Conservation (phyloP, 2,329 filamentous ascomycete genomes). For the Neofusicoccum sp. region DNA sequence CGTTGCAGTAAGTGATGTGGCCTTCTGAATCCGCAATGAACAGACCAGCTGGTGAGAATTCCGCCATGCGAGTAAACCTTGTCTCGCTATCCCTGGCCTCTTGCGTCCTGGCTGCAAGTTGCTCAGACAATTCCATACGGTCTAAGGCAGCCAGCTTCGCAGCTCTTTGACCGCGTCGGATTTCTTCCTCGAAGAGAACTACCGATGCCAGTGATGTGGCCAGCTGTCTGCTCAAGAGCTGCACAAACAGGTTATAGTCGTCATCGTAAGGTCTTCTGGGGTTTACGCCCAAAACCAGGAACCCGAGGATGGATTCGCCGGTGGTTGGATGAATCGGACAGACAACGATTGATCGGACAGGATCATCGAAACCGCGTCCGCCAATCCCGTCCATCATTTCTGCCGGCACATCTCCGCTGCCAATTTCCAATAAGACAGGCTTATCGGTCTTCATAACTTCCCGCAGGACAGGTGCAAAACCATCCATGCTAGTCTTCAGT, state of each 20-base stretch:
- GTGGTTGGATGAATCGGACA: conserved; percentile 80
- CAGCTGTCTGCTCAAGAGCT: conserved; percentile 72
- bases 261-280: conserved; percentile 77
- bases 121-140: conserved; percentile 74
- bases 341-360: conserved; percentile 70
- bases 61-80: conserved; percentile 81
- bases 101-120: conserved; percentile 65
- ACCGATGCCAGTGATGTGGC: conserved; percentile 81
- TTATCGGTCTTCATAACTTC: conserved; percentile 70
- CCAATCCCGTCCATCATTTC: conserved; percentile 67
- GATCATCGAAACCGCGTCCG: conserved; percentile 71
- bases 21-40: conserved; percentile 78
- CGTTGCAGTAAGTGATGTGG: conserved; percentile 77
- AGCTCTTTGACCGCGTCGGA: conserved; percentile 71
- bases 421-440: conserved; percentile 69
- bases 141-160: conserved; percentile 76
- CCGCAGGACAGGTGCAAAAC: conserved; percentile 75
- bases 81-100: conserved; percentile 67
- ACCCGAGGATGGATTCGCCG: conserved; percentile 73
- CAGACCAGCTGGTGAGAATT: conserved; percentile 81
- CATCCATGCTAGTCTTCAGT: conserved; percentile 67
- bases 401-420: conserved; percentile 66
- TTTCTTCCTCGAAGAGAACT: conserved; percentile 82
- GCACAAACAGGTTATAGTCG: conserved; percentile 77
- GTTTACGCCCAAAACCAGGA: conserved; percentile 78